Base-by-base conservation (phyloP, 2,329 filamentous ascomycete species). In the Trichoderma asperellum region DNA sequence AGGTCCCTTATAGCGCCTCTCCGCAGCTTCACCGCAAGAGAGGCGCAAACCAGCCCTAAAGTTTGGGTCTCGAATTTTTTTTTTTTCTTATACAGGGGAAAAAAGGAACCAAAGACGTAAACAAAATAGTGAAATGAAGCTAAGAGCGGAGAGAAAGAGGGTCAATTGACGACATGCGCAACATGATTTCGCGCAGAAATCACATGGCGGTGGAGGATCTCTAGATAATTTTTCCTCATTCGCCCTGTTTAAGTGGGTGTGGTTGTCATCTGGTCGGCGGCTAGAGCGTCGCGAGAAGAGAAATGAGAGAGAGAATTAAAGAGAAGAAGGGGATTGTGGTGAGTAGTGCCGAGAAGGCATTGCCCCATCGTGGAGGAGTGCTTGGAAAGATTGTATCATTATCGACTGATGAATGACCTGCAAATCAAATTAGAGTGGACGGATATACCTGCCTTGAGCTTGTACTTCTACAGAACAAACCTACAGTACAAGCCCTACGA, bases 151-250 rank as follows among this genome's bases (percentile, higher is more conserved):
- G 52, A 52, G 64, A 16, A 35, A 40, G 65, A 68, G 57, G 47
- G 27, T 61, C 65, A 61, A 68, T 68, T 68, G 65, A 68, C 65
- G 65, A 43, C 37, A 61, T 59, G 49, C 47, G 35, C 47, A 56
- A 24, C 56, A 47, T 27, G 52, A 57, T 56, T 55, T 65, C 52
- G 24, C 34, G 43, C 56, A 47, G 57, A 47, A 43, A 43, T 43
- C 40, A 43, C 55, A 68, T 56, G 55, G 57, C 57, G 57, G 47
- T 61, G 65, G 65, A 35, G 32, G 47, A 27, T 35, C 40, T 59
- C 27, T 49, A 11, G 35, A 34, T 6, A 6, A 29, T 7, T 56
- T 21, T n/a, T 7, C 40, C 24, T 63, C 8, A 12, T 37, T 53
- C 43, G 40, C 37, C 24, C 61, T 32, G 40, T 43, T 55, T 55